Conservation (phyloP, 2,329 filamentous ascomycete genomes). For the Massarina eburnea region DNA sequence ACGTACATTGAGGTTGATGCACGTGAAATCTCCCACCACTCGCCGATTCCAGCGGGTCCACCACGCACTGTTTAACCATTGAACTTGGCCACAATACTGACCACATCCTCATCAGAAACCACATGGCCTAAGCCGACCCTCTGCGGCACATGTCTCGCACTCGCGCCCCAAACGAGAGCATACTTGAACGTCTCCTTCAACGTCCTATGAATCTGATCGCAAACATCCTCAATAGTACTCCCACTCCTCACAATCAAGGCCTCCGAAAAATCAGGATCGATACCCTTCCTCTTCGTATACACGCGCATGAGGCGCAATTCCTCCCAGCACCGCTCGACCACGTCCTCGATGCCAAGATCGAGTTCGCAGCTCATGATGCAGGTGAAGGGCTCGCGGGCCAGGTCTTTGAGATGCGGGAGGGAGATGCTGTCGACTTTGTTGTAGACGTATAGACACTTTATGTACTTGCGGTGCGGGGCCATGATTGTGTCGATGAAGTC, state of each 20-base stretch:
- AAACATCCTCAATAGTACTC: conserved; percentile 93
- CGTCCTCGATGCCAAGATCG: conserved; percentile 88
- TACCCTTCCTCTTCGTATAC: conserved; percentile 94
- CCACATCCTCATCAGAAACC: conserved; percentile 71
- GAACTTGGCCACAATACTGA: conserved; percentile 59
- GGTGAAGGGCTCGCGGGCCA: conserved; percentile 90
- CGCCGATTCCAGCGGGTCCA: too few relatives aligned
- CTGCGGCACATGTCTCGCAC: conserved; percentile 92
- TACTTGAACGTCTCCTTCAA: conserved; percentile 99
- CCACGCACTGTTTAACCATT: neutral
- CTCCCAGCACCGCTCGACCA: conserved; percentile 93
- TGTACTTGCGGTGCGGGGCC: conserved; percentile 98
- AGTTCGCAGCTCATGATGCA: conserved; percentile 98
- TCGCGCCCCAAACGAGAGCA: conserved; percentile 95
- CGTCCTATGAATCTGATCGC: conserved; percentile 88
- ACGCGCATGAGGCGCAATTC: conserved; percentile 87
- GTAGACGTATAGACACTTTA: conserved; percentile 92
- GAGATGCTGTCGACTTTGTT: conserved; percentile 98
- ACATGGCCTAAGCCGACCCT: conserved; percentile 82
- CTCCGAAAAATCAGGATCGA: conserved; percentile 85
- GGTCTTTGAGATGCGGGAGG: conserved; percentile 86
- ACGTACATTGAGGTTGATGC: neutral
- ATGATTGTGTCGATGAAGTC: conserved; percentile 99
- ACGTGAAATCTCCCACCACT: too few relatives aligned
- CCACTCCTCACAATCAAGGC: conserved; percentile 89